Percentiles rank a stretch among this genome's conserved stretches.
These are phyloP conservation scores for Plantago ovata DNA, from an alignment of 257 asterid species.

Conservation along the genomic window DNA sequence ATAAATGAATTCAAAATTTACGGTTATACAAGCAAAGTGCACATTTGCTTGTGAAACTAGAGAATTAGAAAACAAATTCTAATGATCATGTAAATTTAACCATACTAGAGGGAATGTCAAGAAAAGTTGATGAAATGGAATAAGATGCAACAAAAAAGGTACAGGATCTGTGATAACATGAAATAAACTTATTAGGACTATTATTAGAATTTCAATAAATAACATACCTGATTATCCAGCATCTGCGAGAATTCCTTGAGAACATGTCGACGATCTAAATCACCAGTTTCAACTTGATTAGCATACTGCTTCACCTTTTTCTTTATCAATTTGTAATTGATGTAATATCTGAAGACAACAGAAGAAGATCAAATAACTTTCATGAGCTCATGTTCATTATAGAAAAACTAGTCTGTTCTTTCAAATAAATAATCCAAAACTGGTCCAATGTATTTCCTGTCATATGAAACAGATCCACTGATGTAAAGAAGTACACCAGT, in stretches of 20 bases:
- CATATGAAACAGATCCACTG: too few species aligned
- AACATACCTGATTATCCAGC: slow-evolving; percentile 80
- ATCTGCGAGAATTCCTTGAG: slow-evolving; percentile 93
- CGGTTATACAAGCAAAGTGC: too few species aligned
- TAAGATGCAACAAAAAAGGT: neutral
- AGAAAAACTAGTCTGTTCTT: too few species aligned
- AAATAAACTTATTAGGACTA: neutral
- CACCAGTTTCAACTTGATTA: slow-evolving; percentile 65
- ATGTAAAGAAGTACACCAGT: too few species aligned
- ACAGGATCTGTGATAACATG: neutral
- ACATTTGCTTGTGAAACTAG: too few species aligned
- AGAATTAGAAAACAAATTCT: too few species aligned
- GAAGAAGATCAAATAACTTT: slow-evolving; percentile 15
- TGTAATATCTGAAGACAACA: slow-evolving; percentile 63
- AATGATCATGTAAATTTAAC: too few species aligned
- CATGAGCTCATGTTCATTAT: too few species aligned
- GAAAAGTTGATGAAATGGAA: neutral
- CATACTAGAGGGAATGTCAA: too few species aligned
- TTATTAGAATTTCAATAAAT: slow-evolving; percentile 2
- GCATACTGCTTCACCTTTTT: slow-evolving; percentile 76
- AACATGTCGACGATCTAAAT: slow-evolving; percentile 63
- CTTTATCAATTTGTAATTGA: slow-evolving; percentile 97
- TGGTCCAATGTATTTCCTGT: too few species aligned
- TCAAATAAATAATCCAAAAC: too few species aligned
- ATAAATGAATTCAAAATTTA: too few species aligned